Percentiles rank a stretch among this genome's conserved stretches.
Conservation (phyloP, 768 basidiomycete genomes). For the Russula dissimulans region DNA sequence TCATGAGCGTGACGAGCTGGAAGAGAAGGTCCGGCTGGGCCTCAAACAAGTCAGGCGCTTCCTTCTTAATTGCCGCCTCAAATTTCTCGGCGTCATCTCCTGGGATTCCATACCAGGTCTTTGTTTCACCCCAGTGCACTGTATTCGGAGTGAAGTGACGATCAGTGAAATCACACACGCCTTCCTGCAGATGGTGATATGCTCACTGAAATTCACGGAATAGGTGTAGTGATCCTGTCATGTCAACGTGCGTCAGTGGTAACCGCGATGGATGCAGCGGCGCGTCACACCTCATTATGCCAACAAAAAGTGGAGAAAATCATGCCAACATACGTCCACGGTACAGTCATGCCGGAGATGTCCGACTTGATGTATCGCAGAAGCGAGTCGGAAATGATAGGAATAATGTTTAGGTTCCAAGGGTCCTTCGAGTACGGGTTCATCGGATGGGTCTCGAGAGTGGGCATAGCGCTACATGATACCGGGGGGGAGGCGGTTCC, state of each 20-base stretch:
- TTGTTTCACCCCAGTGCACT: constrained; percentile 99
- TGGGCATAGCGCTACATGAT: constrained; percentile 77
- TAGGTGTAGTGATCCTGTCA: constrained; percentile 93
- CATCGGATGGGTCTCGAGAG: constrained; percentile 86
- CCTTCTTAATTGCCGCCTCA: constrained; percentile 87
- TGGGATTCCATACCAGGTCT: constrained; percentile 99
- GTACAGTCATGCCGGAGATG: constrained; percentile 98
- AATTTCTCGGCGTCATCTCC: constrained; percentile 94
- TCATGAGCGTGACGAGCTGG: constrained; percentile 97
- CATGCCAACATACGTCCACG: constrained; percentile 99
- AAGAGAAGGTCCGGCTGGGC: constrained; percentile 95
- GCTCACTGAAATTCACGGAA: constrained; percentile 86
- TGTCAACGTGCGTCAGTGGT: background rate
- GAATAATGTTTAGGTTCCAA: constrained; percentile 98
- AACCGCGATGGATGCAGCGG: background rate
- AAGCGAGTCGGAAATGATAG: constrained; percentile 85
- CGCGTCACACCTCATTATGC: constrained; percentile 79
- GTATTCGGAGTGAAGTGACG: background rate
- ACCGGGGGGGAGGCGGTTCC: background rate
- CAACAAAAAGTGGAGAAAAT: constrained; percentile 98
- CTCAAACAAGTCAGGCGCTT: constrained; percentile 97
- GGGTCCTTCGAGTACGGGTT: constrained; percentile 81
- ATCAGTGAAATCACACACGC: constrained; percentile 3
- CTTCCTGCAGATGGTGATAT: background rate
- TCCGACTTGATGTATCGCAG: constrained; percentile 97